Base-by-base conservation (phyloP, 176 grass and related monocot species). In the Aegilops umbellulata region DNA sequence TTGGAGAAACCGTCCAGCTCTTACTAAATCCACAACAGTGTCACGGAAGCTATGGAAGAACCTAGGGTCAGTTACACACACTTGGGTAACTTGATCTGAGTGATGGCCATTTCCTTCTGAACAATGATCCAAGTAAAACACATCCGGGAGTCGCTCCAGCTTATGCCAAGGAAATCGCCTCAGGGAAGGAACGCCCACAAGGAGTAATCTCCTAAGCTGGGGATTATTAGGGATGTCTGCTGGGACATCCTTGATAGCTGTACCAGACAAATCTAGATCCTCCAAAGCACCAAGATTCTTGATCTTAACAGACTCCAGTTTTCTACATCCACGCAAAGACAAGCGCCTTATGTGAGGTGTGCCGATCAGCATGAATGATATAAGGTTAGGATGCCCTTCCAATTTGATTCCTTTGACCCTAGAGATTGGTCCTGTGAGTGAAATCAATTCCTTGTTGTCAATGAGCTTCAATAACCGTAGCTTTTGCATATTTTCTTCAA, bases 221-320 rank as follows among this genome's bases (percentile, higher is more conserved):
- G 87, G 60, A 0, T 25, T 6, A 27, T 85, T 88, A 17, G 20
- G 32, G 60, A 85, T 76, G 0, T 26, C 1, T n/a, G n/a, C n/a
- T n/a, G n/a, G n/a, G 0, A 3, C 69, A 11, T 89, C 87, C 24
- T 58, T 75, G 25, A 89, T 78, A 67, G 44, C 3, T 0, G 82
- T 85, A 26, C 19, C 10, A 4, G 87, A 85, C 0, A 89, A 22
- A 29, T 85, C 60, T 1, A 89, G 20, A 1, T 81, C 82, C 31
- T 85, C 82, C 22, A 89, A 27, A 47, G 46, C 60, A 69, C 2
- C 60, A 35, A 69, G 46, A 0, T 81, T n/a, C 42, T 22, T 89
- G n/a, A 89, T 46, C 3, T 85, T 25, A 0, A 89, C 10, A 12
- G 0, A 10, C 41, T 85, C 47, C 0, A 89, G 30, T 0, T 26